phyloP scores from a whole-genome alignment of 495 filamentous ascomycete species.

The Daldinia decipiens region DNA sequence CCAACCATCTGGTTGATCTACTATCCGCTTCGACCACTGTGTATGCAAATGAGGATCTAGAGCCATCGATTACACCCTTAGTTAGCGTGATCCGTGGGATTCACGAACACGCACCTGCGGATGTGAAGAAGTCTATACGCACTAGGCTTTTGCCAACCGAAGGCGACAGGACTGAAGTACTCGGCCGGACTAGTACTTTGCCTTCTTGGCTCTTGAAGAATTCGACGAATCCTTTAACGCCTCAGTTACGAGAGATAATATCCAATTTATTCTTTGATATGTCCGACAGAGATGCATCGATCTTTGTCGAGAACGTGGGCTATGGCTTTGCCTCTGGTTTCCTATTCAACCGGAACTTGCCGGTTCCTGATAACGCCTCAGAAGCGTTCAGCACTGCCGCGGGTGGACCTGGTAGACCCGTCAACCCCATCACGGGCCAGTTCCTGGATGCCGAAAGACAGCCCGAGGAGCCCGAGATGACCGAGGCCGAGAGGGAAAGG shows the following conservation, averaged over 20 bases:
- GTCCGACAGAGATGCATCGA: conserved; percentile 76
- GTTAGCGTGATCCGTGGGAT: conserved; percentile 75
- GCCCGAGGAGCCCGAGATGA: conserved; percentile 74
- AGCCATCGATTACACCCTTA: conserved; percentile 73
- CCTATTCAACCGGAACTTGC: conserved; percentile 80
- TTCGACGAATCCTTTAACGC: conserved; percentile 75
- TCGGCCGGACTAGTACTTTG: conserved; percentile 79
- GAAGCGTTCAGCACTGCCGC: conserved; percentile 60
- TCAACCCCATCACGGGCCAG: conserved; percentile 95
- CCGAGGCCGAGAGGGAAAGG: conserved; percentile 86
- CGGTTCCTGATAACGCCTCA: conserved; percentile 73
- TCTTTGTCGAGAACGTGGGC: conserved; percentile 82
- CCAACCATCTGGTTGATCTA: conserved; percentile 77
- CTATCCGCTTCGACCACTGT: conserved; percentile 70
- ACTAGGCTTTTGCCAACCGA: conserved; percentile 79
- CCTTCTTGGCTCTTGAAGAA: conserved; percentile 81
- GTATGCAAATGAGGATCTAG: conserved; percentile 73
- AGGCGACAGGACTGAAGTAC: conserved; percentile 76
- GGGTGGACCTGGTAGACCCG: conserved; percentile 45
- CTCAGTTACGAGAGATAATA: conserved; percentile 77
- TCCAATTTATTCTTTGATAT: conserved; percentile 86
- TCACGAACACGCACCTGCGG: conserved; percentile 75
- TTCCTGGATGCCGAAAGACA: conserved; percentile 74
- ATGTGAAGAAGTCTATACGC: conserved; percentile 70
- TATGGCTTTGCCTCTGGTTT: conserved; percentile 95